Evolutionary conservation across 2,329 filamentous ascomycete species (phyloP), one percentile per base, ranked within the genome.

Genomic region (Trichoderma guizhouense): DNA sequence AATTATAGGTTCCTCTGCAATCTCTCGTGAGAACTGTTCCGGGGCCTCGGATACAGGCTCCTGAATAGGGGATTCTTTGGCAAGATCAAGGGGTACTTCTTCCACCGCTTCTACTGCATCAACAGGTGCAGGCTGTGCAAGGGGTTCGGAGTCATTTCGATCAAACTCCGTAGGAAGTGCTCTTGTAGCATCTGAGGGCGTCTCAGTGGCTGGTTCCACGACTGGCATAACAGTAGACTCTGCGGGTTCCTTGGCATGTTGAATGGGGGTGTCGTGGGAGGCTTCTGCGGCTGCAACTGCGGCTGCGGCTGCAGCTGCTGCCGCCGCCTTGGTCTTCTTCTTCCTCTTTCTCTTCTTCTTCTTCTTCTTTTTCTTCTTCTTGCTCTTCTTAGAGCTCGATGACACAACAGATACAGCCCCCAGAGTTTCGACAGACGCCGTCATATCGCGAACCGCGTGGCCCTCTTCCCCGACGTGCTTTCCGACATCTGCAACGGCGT

Each of bases 351-450:
- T 67, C 32, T 57, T 67, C 64, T 26, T 69, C 53, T 60, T 68
- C 14, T 24, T 71, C 51, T 73, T 73, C 73, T 72, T 73, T 30
- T 74, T 74, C 32, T 73, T 69, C 30, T 72, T 71, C 62, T 72
- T 72, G 34, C 70, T 73, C 55, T 74, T 73, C 73, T 74, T 74
- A 15, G 69, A 71, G 63, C 51, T 34, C 14, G 57, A 43, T n/a
- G 71, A 64, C 21, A 61, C 51, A 18, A 32, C 26, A 7, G 58
- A 47, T 6, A 28, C 57, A 24, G 63, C 61, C 14, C 62, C 65
- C 18, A 71, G 34, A 34, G 62, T 36, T 18, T 62, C 63, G 12
- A 67, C 24, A 67, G 70, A 71, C 6, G 61, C 43, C 55, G 57
- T 53, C 57, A 69, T 69, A 21, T 69, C 67, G 9, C 14, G 57